Percentiles rank a stretch among this genome's conserved stretches.
These are phyloP conservation scores for Fusarium continuum DNA, from an alignment of 2,329 filamentous ascomycete species.

Conservation along the genomic window DNA sequence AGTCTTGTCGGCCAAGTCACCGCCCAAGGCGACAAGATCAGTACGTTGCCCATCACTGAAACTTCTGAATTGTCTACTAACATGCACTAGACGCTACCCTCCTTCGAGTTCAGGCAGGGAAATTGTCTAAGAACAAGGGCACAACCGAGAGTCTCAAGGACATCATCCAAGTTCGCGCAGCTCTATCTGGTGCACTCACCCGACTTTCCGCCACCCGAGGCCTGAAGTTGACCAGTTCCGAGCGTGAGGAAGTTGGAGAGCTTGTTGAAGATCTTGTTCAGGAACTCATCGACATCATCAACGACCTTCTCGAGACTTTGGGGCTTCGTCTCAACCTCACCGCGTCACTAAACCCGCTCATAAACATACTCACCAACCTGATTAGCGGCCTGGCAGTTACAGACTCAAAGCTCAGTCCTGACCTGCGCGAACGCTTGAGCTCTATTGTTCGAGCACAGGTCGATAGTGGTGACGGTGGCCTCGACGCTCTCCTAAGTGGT, in stretches of 20 bases:
- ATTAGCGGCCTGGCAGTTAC: neutral
- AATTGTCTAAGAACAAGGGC: neutral
- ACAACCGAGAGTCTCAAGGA: neutral
- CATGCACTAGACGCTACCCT: neutral
- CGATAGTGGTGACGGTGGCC: neutral
- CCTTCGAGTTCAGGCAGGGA: neutral
- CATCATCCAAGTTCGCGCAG: neutral
- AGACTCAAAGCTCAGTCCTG: neutral
- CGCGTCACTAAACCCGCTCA: conserved; percentile 5
- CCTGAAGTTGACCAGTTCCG: neutral
- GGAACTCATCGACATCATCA: neutral
- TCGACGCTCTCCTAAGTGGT: conserved; percentile 1
- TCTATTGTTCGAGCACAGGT: neutral
- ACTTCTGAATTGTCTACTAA: neutral
- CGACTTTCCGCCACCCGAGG: conserved; percentile 3
- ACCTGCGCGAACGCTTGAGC: neutral
- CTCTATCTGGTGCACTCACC: neutral
- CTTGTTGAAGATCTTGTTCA: neutral
- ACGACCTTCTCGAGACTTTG: neutral
- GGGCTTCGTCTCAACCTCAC: neutral
- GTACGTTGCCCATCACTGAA: neutral
- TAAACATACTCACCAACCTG: conserved; percentile 7
- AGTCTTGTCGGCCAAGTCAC: neutral
- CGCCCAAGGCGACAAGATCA: neutral
- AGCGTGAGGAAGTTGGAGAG: neutral